Evolutionary conservation across 2,329 filamentous ascomycete genomes (phyloP), one percentile per base, ranked within the genome.

Genomic region (Beauveria scarabaeidicola): DNA sequence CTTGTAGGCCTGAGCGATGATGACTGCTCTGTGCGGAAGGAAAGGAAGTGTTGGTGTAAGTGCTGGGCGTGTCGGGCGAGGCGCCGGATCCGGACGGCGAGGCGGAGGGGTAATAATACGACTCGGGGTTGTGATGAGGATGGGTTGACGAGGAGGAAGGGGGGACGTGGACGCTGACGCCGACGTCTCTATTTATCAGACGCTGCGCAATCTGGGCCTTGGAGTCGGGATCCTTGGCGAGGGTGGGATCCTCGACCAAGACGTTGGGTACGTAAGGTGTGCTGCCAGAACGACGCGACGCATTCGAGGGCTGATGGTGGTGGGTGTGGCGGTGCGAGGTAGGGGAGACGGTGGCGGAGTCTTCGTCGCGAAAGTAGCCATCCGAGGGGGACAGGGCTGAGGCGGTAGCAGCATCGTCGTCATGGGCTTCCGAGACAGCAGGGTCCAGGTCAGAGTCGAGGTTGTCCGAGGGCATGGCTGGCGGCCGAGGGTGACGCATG

Each of bases 211-310:
- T 77, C 32, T 68, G 68, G 23, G 73, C 74, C 69, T 82, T 81
- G 59, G 72, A 62, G 62, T 69, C 61, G 23, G 50, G 51, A 23
- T 64, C 70, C 62, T 72, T 66, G 62, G 69, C 67, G 56, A 79
- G 68, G 50, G 74, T 78, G 51, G 79, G 78, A 62, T 82, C 79
- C 62, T 74, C 70, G 58, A 81, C 75, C 61, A 78, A 70, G 55
- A 81, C 69, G 67, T 80, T 75, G 46, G 79, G 78, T 15, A 81
- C 74, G 59, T 67, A 69, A 44, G 77, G 78, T 11, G 77, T 74
- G 62, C 70, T 70, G 56, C 70, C 69, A 46, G 69, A 59, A 61
- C 63, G 65, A 53, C 64, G 60, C 61, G 64, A 60, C 19, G 38
- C 65, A 51, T 64, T 59, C 59, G 63, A 59, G 27, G 40, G 40